These are phyloP conservation scores for Cutaneotrichosporon dermatis DNA, from an alignment of 1,284 basidiomycete genomes.

Conservation along the genomic window DNA sequence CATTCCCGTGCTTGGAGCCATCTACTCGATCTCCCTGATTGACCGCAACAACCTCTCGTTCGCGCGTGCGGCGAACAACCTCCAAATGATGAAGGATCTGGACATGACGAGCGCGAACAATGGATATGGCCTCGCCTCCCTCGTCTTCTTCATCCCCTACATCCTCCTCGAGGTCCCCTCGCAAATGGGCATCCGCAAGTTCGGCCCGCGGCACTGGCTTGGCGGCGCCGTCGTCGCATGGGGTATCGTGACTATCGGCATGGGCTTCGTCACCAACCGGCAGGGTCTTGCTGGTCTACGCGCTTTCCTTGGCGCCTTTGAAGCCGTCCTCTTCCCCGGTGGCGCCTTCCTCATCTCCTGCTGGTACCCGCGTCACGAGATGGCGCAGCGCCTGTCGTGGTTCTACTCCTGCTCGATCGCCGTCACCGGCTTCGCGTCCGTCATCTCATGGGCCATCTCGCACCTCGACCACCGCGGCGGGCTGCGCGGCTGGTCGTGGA, in stretches of 20 bases:
- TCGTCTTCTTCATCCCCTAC: conserved; percentile 41
- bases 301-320: conserved; percentile 46
- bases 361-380: conserved; percentile 52
- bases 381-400: conserved; percentile 36
- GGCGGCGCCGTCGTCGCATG: conserved; percentile 28
- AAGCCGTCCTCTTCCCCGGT: conserved; percentile 42
- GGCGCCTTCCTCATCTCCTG: conserved; percentile 49
- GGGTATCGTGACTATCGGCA: conserved; percentile 47
- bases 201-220: conserved; percentile 11
- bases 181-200: conserved; percentile 24
- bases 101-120: conserved; percentile 15
- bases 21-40: conserved; percentile 19
- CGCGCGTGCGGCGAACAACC: conserved; percentile 27
- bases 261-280: conserved; percentile 40
- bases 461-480: neutral
- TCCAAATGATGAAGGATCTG: conserved; percentile 30
- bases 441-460: neutral
- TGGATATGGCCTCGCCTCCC: conserved; percentile 38
- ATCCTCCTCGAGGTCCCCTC: conserved; percentile 42
- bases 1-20: conserved; percentile 14
- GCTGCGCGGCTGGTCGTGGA: conserved; percentile 6
- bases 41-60: conserved; percentile 39
- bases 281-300: conserved; percentile 44
- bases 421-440: neutral
- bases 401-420: conserved; percentile 43